Evolutionary conservation across 2,329 filamentous ascomycete species (phyloP), one percentile per base, ranked within the genome.

Genomic region (Lasiodiplodia gonubiensis): DNA sequence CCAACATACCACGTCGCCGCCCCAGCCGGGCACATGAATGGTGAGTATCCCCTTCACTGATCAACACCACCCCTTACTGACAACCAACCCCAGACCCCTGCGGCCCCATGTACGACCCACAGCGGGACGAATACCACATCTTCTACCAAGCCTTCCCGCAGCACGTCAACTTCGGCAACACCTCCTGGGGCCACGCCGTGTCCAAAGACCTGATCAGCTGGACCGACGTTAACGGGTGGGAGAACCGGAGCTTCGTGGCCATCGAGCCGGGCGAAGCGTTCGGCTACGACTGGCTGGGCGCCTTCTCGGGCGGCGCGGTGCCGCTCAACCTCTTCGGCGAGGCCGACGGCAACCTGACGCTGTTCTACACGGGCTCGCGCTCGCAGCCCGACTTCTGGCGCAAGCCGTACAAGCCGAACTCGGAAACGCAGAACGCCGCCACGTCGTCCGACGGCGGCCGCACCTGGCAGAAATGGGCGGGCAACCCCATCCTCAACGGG

Each of bases 91-190:
- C 37, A 59, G 54, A 86, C 69, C 83, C 84, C 16, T 85, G 84
- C 70, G 84, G 77, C 33, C 81, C 82, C 70, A 81, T 82, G 75
- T 86, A 84, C 70, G 83, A 84, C 72, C 82, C 81, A 16, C 76
- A 73, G 3, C 77, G 79, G 39, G 80, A 82, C 35, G 74, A 74
- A 2, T 88, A 86, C 68, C 85, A 87, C 69, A 71, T 86, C 8
- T 83, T 83, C 71, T 87, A 84, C 72, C 85, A 87, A 72, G 86
- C 80, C 77, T 79, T 83, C 70, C 81, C 81, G 1, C 74, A 83
- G 57, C 81, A 83, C 68, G 77, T 82, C 70, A 80, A 80, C 68
- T 82, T 81, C 80, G 81, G 81, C 70, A 68, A 60, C 67, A 73
- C 49, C 5, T 27, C 33, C 12, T 84, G 81, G 83, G 86, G 85